Evolutionary conservation across 2,329 filamentous ascomycete genomes (phyloP).

Genomic region (Pseudophaeomoniella oleicola): DNA sequence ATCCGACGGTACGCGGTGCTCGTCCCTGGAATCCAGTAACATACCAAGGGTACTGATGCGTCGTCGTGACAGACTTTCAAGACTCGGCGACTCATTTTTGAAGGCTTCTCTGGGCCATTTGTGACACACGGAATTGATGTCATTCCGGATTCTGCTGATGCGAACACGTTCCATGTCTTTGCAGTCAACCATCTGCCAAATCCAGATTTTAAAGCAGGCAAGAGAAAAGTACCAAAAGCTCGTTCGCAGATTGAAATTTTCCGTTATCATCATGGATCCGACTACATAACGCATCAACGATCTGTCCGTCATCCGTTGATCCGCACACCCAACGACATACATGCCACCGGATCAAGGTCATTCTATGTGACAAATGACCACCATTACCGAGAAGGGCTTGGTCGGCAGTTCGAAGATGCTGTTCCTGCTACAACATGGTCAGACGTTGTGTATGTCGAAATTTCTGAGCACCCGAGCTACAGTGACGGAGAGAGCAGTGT

Average conservation of each 20-base stretch:
- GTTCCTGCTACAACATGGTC: constrained; percentile 32
- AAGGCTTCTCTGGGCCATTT: constrained; percentile 35
- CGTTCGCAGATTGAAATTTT: constrained; percentile 45
- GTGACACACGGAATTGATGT: constrained; percentile 48
- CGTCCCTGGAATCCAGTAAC: neutral
- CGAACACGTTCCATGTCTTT: constrained; percentile 40
- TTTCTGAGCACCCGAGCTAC: constrained; percentile 13
- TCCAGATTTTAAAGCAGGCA: constrained; percentile 17
- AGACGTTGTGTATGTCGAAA: constrained; percentile 30
- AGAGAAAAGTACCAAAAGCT: constrained; percentile 19
- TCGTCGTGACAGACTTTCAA: constrained; percentile 26
- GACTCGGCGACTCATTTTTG: constrained; percentile 31
- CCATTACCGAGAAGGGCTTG: constrained; percentile 31
- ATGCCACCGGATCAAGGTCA: constrained; percentile 29
- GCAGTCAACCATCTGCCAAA: constrained; percentile 46
- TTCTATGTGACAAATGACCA: constrained; percentile 51
- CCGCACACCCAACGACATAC: constrained; percentile 44
- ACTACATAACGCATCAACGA: constrained; percentile 31
- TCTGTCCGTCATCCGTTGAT: constrained; percentile 39
- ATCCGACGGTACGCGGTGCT: constrained; percentile 34
- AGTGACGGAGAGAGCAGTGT: neutral
- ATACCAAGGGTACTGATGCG: neutral
- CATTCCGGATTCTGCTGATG: constrained; percentile 30
- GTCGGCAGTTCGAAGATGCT: constrained; percentile 34
- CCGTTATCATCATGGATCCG: constrained; percentile 32